A percentile compares a stretch with the other conserved stretches of the same genome.
Evolutionary conservation across 1,284 basidiomycete species (phyloP).

Genomic region (Veloporphyrellus conicus): DNA sequence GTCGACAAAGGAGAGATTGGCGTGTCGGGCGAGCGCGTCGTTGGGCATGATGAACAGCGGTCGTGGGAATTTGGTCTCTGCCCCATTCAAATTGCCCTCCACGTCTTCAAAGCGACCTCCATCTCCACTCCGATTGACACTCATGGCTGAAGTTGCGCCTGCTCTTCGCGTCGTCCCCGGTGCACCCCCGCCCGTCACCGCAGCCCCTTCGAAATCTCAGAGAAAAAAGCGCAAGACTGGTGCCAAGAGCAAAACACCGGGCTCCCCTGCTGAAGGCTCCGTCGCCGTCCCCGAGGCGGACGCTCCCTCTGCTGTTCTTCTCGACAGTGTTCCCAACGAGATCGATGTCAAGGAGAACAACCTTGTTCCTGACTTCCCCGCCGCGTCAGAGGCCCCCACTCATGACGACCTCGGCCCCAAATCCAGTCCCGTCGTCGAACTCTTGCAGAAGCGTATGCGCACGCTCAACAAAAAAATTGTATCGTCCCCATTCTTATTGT

Average conservation of each 20-base stretch:
- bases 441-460: slow-evolving; percentile 73
- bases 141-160: slow-evolving; percentile 46
- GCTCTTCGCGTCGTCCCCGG: slow-evolving; percentile 63
- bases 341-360: slow-evolving; percentile 48
- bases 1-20: slow-evolving; percentile 60
- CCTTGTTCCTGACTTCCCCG: slow-evolving; percentile 46
- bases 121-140: background rate
- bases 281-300: slow-evolving; percentile 46
- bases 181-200: slow-evolving; percentile 60
- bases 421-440: slow-evolving; percentile 67
- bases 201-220: slow-evolving; percentile 54
- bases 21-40: slow-evolving; percentile 38
- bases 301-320: slow-evolving; percentile 43
- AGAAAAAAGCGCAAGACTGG: slow-evolving; percentile 65
- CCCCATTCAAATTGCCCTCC: slow-evolving; percentile 17
- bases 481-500: slow-evolving; percentile 27
- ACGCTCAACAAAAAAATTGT: slow-evolving; percentile 81
- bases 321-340: slow-evolving; percentile 49
- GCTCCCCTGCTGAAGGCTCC: slow-evolving; percentile 36
- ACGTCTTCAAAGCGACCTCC: background rate
- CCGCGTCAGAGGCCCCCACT: slow-evolving; percentile 41
- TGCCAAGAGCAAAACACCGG: slow-evolving; percentile 41
- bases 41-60: slow-evolving; percentile 10
- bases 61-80: slow-evolving; percentile 22
- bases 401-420: slow-evolving; percentile 45